Base-by-base conservation (phyloP, 768 basidiomycete species). In the Pholiota microspora region DNA sequence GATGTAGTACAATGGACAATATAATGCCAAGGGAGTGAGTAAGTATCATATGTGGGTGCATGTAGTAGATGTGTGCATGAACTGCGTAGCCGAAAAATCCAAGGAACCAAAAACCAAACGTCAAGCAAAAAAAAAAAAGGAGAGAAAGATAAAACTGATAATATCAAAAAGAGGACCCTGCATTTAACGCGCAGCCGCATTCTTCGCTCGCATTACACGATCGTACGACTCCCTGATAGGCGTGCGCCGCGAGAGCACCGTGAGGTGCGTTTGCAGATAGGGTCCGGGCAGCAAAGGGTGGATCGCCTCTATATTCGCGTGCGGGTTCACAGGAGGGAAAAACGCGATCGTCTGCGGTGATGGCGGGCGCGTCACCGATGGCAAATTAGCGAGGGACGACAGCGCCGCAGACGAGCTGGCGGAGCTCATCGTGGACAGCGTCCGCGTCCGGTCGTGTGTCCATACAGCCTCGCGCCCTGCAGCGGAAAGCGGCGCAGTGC, bases 271-370 rank as follows among this genome's bases (percentile, higher is more conserved):
- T 60, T 74, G 80, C 57, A 88, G 67, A 64, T 89, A 90, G 36
- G 88, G 88, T 2, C 81, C 79, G 0, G 89, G 89, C 21, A 91
- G 75, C 15, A 90, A 74, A 0, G 87, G 80, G 64, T 92, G 89
- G 7, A 86, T 80, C 23, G 70, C 73, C 64, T 89, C 86, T 16
- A 82, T 69, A 51, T 82, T 75, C 21, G 72, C 71, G 45, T 77
- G 75, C 15, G 81, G 76, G 52, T 81, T 84, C n/a, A 71, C 68
- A 0, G 82, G 77, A 7, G 89, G 87, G 71, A 91, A 89, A 69
- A 83, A 79, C 7, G 78, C 72, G 5, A 82, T 75, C 48, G 82
- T 67, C 53, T 81, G 82, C 12, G 75, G 77, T 15, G 73, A 75
- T 9, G 75, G 73, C 15, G 71, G 77, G 34, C 74, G 74, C 53